Base-by-base conservation (phyloP, 768 basidiomycete species). In the Amanita rubescens region DNA sequence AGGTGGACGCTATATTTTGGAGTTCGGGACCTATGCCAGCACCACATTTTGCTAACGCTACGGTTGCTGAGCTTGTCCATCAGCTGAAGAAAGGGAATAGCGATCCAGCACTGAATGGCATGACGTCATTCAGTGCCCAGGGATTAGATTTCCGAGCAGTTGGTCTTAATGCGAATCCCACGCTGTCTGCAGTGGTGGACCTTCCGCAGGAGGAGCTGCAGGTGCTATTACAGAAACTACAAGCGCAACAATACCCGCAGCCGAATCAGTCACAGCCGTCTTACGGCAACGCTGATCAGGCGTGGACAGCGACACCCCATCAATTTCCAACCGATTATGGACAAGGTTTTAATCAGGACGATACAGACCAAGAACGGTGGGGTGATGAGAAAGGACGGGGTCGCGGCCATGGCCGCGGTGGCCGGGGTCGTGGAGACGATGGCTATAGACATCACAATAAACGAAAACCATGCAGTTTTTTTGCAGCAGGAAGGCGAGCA, bases 401-500 rank as follows among this genome's bases (percentile, higher is more conserved):
- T 42, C 73, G 82, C 49, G 77, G 77, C 41, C 72, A 82, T 48
- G 81, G 86, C 34, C 71, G 82, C 51, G 81, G 83, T 53, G 78
- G 80, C 46, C 64, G 75, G 55, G 74, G 80, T 55, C 64, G 69
- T 51, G 75, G 74, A 55, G 78, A 76, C 37, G 79, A 79, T 41
- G 78, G 77, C 56, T 80, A 75, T 85, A 86, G 78, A 84, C 78
- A 78, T 71, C 39, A 52, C 43, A 87, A 74, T 80, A 89, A 83
- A 82, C 81, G 84, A 83, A 83, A 80, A 83, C 84, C 85, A 72
- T 91, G 89, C 86, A 85, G 77, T 79, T 91, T 90, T 77, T 90
- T 83, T 80, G 80, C 81, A 74, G 79, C 82, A 81, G 89, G 88
- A 88, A 90, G 88, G 89, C 86, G 83, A 90, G 89, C 85, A 80